Conservation (phyloP, 345 rosid genomes). For the Pistacia atlantica region DNA sequence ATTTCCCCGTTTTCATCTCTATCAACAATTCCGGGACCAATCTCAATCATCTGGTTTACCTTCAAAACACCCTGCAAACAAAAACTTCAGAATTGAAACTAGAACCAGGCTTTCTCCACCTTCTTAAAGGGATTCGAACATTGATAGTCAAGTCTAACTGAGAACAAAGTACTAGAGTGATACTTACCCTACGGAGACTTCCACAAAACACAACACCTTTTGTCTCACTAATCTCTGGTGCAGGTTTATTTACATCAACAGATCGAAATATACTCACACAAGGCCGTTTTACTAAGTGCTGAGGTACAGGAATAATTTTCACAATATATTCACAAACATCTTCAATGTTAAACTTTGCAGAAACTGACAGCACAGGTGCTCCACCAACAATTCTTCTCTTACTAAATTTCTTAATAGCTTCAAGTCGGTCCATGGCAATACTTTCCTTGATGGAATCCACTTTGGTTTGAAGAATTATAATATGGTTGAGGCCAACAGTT, state of each 20-base stretch:
- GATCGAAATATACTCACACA: no score
- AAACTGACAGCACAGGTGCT: no score
- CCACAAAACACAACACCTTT: constrained; percentile 29
- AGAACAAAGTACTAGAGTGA: no score
- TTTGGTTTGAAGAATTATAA: no score
- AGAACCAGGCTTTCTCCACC: not conserved
- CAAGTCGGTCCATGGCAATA: no score
- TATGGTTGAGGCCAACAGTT: not conserved
- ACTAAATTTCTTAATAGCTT: constrained; percentile 47
- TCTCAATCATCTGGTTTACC: constrained; percentile 83
- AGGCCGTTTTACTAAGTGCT: not conserved
- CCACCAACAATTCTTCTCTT: no score
- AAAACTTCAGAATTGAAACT: not conserved
- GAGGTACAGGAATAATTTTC: not conserved
- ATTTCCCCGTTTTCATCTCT: constrained; percentile 84
- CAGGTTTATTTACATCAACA: no score
- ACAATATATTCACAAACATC: no score
- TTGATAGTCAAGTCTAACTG: no score
- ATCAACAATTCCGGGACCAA: constrained; percentile 86
- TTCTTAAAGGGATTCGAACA: not conserved
- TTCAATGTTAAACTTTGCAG: no score
- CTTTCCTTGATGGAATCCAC: not conserved
- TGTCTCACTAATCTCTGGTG: not conserved
- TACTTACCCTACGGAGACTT: constrained; percentile 1
- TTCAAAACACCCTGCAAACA: constrained; percentile 81